Percentiles rank a stretch among this genome's conserved stretches.
Evolutionary conservation across 148 eudicot species (phyloP).

Genomic region (Mesembryanthemum crystallinum): DNA sequence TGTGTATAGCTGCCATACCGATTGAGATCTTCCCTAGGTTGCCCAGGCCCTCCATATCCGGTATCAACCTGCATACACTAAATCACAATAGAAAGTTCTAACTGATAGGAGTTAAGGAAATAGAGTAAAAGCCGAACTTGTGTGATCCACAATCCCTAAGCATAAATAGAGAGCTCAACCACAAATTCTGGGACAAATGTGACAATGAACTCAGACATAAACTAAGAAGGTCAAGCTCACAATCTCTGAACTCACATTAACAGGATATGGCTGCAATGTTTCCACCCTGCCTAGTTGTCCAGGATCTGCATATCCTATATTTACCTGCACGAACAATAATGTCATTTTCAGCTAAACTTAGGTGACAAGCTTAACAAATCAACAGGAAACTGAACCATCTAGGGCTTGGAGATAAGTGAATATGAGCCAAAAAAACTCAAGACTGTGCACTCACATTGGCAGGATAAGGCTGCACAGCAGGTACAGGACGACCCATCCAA

Average conservation of each 20-base stretch:
- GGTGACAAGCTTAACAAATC: neutral
- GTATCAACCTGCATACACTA: slow-evolving; percentile 20
- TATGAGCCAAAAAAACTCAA: neutral
- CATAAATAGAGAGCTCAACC: neutral
- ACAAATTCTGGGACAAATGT: too few relatives aligned
- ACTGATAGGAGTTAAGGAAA: too few relatives aligned
- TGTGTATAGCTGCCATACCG: slow-evolving; percentile 1
- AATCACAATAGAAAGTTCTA: too few relatives aligned
- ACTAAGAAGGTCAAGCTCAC: neutral
- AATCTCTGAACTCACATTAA: slow-evolving; percentile 4
- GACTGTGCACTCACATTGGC: slow-evolving; percentile 17
- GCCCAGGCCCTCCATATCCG: slow-evolving; percentile 13
- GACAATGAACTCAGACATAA: neutral
- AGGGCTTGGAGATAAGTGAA: neutral
- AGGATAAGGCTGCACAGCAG: slow-evolving; percentile 13
- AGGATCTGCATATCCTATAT: slow-evolving; percentile 21
- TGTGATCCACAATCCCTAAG: too few relatives aligned
- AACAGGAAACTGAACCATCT: neutral
- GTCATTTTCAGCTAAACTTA: neutral
- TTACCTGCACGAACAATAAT: slow-evolving; percentile 22
- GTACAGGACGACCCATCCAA: slow-evolving; percentile 6
- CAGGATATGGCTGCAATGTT: slow-evolving; percentile 8
- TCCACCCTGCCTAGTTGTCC: slow-evolving; percentile 18
- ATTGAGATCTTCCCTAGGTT: neutral
- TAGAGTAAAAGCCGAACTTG: too few relatives aligned